Conservation (phyloP, 768 basidiomycete genomes). For the Suillus ampliporus region DNA sequence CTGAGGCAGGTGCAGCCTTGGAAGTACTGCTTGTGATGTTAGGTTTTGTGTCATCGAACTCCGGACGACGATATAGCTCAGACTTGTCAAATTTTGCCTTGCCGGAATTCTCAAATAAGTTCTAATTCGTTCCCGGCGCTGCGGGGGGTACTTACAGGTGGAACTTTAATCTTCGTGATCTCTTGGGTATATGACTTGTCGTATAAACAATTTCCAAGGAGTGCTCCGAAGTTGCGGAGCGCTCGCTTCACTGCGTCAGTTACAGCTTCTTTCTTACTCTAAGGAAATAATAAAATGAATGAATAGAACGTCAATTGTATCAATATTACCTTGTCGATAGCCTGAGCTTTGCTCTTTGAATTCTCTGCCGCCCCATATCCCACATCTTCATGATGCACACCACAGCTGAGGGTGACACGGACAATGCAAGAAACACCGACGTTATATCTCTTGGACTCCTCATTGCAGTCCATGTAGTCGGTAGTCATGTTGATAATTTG, state of each 20-base stretch:
- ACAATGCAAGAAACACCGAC: conserved; percentile 87
- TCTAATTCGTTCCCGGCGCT: background rate
- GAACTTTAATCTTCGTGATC: conserved; percentile 85
- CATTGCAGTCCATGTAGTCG: conserved; percentile 78
- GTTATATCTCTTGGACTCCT: conserved; percentile 66
- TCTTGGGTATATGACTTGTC: conserved; percentile 90
- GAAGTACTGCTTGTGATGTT: conserved; percentile 12
- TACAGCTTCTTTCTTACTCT: conserved; percentile 99
- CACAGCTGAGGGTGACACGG: conserved; percentile 86
- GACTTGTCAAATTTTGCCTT: conserved; percentile 72
- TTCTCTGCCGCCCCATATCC: conserved; percentile 92
- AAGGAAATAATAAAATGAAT: conserved; percentile 12
- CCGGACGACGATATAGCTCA: conserved; percentile 73
- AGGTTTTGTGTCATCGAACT: conserved; percentile 59
- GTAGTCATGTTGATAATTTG: conserved; percentile 74
- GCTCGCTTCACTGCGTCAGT: conserved; percentile 95
- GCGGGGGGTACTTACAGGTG: conserved; percentile 60
- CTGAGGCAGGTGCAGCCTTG: background rate
- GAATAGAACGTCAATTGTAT: conserved; percentile 2
- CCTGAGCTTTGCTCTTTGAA: conserved; percentile 79
- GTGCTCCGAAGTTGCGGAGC: conserved; percentile 90
- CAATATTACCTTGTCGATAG: conserved; percentile 84
- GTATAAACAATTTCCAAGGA: conserved; percentile 97
- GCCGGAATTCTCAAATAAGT: conserved; percentile 13
- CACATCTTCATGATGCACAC: conserved; percentile 90